These are phyloP conservation scores for Postia placenta DNA, from an alignment of 768 basidiomycete species.

Conservation along the genomic window DNA sequence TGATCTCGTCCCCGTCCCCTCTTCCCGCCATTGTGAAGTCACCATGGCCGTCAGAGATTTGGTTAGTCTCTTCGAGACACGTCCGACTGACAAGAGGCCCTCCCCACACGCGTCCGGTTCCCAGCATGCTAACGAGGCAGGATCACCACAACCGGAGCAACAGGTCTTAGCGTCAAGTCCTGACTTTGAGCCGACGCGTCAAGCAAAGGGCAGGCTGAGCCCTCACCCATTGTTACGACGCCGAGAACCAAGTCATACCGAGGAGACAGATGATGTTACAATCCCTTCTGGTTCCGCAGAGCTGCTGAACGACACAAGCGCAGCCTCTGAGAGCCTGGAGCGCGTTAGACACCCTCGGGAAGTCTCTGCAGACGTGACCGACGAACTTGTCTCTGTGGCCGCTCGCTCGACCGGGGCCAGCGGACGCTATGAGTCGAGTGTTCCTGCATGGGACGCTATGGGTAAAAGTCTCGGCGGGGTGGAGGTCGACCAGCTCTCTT, in stretches of 20 bases:
- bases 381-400: slow-evolving; percentile 2
- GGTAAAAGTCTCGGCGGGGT: not conserved
- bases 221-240: slow-evolving; percentile 17
- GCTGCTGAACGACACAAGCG: not conserved
- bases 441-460: not conserved
- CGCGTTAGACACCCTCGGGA: not conserved
- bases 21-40: no score
- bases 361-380: slow-evolving; percentile 13
- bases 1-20: no score
- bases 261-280: slow-evolving; percentile 12
- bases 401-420: not conserved
- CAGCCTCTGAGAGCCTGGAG: not conserved
- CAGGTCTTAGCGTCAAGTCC: not conserved
- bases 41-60: slow-evolving; percentile 28
- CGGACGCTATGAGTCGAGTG: not conserved
- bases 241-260: slow-evolving; percentile 11
- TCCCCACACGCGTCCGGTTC: no score
- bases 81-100: slow-evolving; percentile 3
- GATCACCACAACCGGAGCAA: no score
- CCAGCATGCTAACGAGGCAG: no score
- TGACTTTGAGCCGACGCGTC: not conserved
- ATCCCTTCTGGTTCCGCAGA: slow-evolving; percentile 2
- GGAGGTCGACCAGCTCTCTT: not conserved
- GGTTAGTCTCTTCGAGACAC: slow-evolving; percentile 22
- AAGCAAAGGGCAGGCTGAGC: not conserved